Evolutionary conservation across 176 grass and related monocot genomes (phyloP).

Genomic region (Ampelocalamus luodianensis): DNA sequence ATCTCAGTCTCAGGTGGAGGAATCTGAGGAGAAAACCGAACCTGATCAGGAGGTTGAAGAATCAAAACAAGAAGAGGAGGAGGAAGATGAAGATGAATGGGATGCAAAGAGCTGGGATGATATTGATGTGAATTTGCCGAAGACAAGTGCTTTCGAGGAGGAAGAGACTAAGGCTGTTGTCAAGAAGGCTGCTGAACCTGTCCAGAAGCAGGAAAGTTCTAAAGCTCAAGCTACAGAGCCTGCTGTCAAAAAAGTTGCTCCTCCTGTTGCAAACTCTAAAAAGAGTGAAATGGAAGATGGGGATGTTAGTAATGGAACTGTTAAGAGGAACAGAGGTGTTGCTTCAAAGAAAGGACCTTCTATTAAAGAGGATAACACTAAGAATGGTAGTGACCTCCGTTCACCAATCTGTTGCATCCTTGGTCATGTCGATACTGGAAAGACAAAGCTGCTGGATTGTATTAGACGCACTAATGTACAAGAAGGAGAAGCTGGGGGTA

Average conservation of each 20-base stretch:
- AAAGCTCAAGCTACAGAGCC: conserved; percentile 45
- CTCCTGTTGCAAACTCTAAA: conserved; percentile 52
- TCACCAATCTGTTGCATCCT: conserved; percentile 98
- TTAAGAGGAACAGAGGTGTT: conserved; percentile 59
- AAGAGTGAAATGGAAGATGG: conserved; percentile 50
- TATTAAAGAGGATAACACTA: conserved; percentile 50
- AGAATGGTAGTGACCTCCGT: conserved; percentile 65
- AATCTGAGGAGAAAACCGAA: conserved; percentile 63
- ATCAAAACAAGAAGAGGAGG: conserved; percentile 59
- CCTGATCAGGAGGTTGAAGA: conserved; percentile 69
- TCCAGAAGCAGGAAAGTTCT: conserved; percentile 51
- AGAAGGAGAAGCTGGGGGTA: conserved; percentile 91
- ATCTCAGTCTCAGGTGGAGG: conserved; percentile 62
- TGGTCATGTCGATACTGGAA: conserved; percentile 94
- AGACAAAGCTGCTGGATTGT: conserved; percentile 90
- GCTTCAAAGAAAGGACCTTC: conserved; percentile 48
- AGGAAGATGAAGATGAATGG: conserved; percentile 90
- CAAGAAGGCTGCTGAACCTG: conserved; percentile 36
- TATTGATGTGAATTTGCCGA: conserved; percentile 82
- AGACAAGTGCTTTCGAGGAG: conserved; percentile 63
- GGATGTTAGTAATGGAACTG: conserved; percentile 45
- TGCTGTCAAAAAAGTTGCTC: conserved; percentile 64
- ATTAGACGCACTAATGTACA: conserved; percentile 92
- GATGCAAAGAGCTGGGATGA: conserved; percentile 99
- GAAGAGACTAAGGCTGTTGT: conserved; percentile 73